Percentiles rank a stretch among this genome's conserved stretches.
Conservation (phyloP, 805 yeast genomes). For the Candida khao-thaluensis region DNA sequence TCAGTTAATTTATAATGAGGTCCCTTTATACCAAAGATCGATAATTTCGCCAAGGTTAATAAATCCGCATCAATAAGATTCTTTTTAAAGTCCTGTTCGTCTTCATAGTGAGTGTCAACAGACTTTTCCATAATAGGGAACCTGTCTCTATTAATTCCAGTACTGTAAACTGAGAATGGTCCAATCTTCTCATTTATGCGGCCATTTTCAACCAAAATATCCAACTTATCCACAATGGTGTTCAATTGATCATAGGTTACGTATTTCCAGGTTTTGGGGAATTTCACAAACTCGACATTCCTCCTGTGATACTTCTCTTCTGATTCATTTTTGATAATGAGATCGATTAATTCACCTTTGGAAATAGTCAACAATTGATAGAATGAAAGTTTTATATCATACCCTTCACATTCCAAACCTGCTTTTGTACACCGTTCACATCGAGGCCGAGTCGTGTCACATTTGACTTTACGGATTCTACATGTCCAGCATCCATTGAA, state of each 20-base stretch:
- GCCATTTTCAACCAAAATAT: conserved; percentile 15
- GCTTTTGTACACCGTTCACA: conserved; percentile 50
- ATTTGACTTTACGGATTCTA: conserved; percentile 50
- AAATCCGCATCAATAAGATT: conserved; percentile 36
- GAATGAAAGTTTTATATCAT: conserved; percentile 49
- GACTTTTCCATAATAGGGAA: too few species aligned
- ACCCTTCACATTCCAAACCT: conserved; percentile 47
- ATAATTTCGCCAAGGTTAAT: conserved; percentile 36
- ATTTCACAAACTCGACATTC: conserved; percentile 43
- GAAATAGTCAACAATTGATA: conserved; percentile 37
- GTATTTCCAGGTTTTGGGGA: conserved; percentile 35
- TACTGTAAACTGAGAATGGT: conserved; percentile 23
- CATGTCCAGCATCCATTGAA: conserved; percentile 61
- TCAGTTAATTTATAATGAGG: conserved; percentile 34
- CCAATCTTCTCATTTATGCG: conserved; percentile 17
- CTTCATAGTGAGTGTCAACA: neutral
- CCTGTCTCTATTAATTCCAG: neutral
- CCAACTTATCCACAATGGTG: conserved; percentile 33
- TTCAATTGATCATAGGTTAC: conserved; percentile 40
- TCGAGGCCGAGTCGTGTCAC: conserved; percentile 47
- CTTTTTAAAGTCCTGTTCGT: conserved; percentile 7
- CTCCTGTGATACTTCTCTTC: conserved; percentile 43
- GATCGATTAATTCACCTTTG: conserved; percentile 18
- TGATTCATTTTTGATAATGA: conserved; percentile 19
- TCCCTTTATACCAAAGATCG: conserved; percentile 43